phyloP scores from a whole-genome alignment of 2,329 filamentous ascomycete genomes.

The Madurella mycetomatis region DNA sequence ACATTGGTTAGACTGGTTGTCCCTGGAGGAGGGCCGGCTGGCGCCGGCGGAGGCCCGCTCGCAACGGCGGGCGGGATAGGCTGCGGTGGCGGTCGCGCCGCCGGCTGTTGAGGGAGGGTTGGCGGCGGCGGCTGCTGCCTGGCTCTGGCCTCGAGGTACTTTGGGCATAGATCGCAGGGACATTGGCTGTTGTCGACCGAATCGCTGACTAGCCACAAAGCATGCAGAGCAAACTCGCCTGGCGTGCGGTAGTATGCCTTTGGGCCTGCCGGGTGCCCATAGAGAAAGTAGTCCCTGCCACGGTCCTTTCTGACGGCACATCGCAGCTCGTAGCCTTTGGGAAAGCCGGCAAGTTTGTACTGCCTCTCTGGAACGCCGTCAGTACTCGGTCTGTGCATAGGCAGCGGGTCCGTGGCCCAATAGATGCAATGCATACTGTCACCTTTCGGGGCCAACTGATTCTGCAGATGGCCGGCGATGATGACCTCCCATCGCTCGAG shows the following conservation, averaged over 20 bases:
- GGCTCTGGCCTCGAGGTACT: constrained; percentile 24
- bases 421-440: constrained; percentile 18
- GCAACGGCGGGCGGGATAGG: neutral
- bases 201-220: constrained; percentile 48
- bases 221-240: constrained; percentile 49
- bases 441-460: constrained; percentile 20
- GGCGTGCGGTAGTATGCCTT: constrained; percentile 48
- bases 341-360: constrained; percentile 25
- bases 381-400: neutral
- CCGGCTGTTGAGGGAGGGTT: constrained; percentile 7
- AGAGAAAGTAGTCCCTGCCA: constrained; percentile 46
- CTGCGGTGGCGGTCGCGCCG: neutral
- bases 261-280: constrained; percentile 44
- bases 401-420: neutral
- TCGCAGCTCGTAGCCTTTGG: constrained; percentile 27
- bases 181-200: constrained; percentile 47
- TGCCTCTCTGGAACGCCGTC: constrained; percentile 16
- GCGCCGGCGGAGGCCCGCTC: neutral
- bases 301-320: constrained; percentile 33
- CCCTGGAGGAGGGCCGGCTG: constrained; percentile 14
- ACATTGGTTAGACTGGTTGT: constrained; percentile 24
- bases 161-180: constrained; percentile 45
- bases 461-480: constrained; percentile 24
- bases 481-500: constrained; percentile 27
- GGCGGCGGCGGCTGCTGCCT: constrained; percentile 17